phyloP scores from a whole-genome alignment of 2,329 filamentous ascomycete genomes.

The Ascochyta viciae-villosae region DNA sequence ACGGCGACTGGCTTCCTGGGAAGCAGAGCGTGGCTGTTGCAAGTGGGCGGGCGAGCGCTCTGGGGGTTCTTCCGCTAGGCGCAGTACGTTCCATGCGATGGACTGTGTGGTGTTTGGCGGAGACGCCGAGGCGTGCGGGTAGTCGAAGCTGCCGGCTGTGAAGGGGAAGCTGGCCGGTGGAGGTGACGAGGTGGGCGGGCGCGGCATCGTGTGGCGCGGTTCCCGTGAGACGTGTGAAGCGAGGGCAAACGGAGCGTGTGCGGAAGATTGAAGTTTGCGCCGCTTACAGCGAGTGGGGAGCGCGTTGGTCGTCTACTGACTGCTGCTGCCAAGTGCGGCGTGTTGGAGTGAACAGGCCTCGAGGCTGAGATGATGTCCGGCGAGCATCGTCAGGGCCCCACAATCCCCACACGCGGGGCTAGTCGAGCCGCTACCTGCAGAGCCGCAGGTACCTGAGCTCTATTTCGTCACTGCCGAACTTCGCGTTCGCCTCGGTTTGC shows the following conservation, averaged over 20 bases:
- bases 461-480: constrained; percentile 14
- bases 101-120: constrained; percentile 20
- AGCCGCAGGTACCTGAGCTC: constrained; percentile 22
- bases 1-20: constrained; percentile 17
- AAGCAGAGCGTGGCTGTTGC: constrained; percentile 8
- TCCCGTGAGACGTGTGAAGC: constrained; percentile 17
- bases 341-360: neutral
- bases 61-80: constrained; percentile 17
- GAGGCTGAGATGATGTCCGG: constrained; percentile 1
- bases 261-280: neutral
- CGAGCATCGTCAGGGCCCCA: constrained; percentile 1
- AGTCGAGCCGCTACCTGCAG: constrained; percentile 10
- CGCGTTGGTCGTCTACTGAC: neutral
- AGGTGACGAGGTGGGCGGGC: constrained; percentile 39
- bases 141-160: constrained; percentile 53
- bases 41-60: constrained; percentile 16
- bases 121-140: constrained; percentile 52
- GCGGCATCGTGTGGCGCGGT: constrained; percentile 35
- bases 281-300: neutral
- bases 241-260: neutral
- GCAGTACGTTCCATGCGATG: constrained; percentile 16
- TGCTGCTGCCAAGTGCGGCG: neutral
- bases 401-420: constrained; percentile 11
- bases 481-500: constrained; percentile 7
- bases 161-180: constrained; percentile 39